A percentile compares a stretch with the other conserved stretches of the same genome.
Conservation (phyloP, 2,329 filamentous ascomycete species). For the Fusarium tuaranense region DNA sequence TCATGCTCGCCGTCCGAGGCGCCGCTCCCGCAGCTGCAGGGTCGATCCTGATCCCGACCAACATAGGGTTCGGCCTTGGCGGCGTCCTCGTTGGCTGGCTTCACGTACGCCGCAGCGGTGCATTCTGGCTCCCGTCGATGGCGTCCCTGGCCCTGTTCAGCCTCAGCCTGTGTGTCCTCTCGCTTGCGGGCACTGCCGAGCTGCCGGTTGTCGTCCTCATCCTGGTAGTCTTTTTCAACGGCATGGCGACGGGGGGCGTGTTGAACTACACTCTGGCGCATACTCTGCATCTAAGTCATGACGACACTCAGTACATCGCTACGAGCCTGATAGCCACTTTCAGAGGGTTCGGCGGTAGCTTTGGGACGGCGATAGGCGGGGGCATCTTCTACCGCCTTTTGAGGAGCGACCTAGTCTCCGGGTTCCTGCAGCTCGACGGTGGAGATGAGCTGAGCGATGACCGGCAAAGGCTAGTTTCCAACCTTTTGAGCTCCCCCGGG, state of each 20-base stretch:
- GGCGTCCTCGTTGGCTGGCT: constrained; percentile 79
- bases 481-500: constrained; percentile 63
- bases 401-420: constrained; percentile 62
- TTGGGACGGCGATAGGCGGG: constrained; percentile 83
- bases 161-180: constrained; percentile 67
- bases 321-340: constrained; percentile 84
- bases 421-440: constrained; percentile 65
- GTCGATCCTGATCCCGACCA: constrained; percentile 83
- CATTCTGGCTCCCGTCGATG: constrained; percentile 76
- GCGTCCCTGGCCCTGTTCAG: constrained; percentile 72
- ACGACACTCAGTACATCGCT: constrained; percentile 78
- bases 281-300: constrained; percentile 76
- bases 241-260: constrained; percentile 76
- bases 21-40: constrained; percentile 78
- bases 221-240: constrained; percentile 74
- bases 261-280: constrained; percentile 88
- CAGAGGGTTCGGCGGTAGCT: constrained; percentile 83
- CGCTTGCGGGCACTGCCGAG: constrained; percentile 63
- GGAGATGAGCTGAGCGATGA: constrained; percentile 46
- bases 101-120: constrained; percentile 78
- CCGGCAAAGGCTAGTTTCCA: constrained; percentile 56
- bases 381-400: constrained; percentile 78
- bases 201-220: constrained; percentile 68
- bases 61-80: constrained; percentile 80
- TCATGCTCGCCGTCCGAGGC: constrained; percentile 79